phyloP scores from a whole-genome alignment of 108 stramenopile species.

The Skeletonema marinoi region DNA sequence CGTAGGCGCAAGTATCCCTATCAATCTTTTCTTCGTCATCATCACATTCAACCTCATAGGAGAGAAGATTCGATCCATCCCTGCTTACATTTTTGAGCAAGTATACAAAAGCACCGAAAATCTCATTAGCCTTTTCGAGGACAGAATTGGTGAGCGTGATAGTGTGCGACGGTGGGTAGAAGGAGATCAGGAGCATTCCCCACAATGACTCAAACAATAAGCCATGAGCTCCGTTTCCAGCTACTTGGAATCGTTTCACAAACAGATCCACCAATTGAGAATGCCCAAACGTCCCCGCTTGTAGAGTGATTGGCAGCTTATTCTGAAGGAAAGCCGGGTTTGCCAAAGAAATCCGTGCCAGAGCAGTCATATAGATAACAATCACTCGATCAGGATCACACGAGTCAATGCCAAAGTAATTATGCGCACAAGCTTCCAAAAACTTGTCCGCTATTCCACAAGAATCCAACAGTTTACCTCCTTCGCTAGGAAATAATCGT shows the following conservation, averaged over 20 bases:
- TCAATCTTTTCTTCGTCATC: constrained; percentile 35
- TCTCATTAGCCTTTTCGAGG: constrained; percentile 21
- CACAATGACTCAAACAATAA: constrained; percentile 41
- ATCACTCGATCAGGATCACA: constrained; percentile 52
- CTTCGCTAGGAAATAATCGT: constrained; percentile 25
- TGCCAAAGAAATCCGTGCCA: constrained; percentile 37
- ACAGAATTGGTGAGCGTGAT: constrained; percentile 2
- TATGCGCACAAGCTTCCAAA: constrained; percentile 30
- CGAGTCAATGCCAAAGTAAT: constrained; percentile 14
- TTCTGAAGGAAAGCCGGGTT: constrained; percentile 13
- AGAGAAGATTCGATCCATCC: constrained; percentile 29
- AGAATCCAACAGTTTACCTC: constrained; percentile 19
- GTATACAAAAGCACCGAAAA: constrained; percentile 19
- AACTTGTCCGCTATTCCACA: constrained; percentile 30
- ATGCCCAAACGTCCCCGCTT: constrained; percentile 20
- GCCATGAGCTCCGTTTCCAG: constrained; percentile 41
- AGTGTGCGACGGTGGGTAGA: constrained; percentile 34
- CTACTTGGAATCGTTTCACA: constrained; percentile 21
- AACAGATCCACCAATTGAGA: constrained; percentile 34
- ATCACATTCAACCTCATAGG: constrained; percentile 35
- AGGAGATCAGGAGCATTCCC: constrained; percentile 34
- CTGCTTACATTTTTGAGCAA: constrained; percentile 15
- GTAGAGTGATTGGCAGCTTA: constrained; percentile 4
- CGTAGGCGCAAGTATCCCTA: not conserved
- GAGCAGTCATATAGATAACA: constrained; percentile 39